These are phyloP conservation scores for Colletotrichum liaoningense DNA, from an alignment of 2,329 filamentous ascomycete genomes.

Conservation along the genomic window DNA sequence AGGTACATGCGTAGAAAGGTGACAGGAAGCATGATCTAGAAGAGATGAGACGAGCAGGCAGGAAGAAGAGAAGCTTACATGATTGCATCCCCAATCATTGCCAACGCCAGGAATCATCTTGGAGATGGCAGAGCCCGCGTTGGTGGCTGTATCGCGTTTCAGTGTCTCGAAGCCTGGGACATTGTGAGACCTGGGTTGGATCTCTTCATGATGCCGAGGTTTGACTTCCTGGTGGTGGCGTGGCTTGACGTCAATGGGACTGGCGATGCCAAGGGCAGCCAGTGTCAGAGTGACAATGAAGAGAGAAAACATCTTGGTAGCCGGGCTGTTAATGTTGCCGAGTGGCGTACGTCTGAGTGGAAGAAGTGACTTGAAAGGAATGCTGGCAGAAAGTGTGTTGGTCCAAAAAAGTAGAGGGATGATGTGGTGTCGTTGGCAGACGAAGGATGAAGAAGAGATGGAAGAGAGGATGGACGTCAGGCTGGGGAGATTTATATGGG, in stretches of 20 bases:
- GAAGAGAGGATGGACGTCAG: neutral
- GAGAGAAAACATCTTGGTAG: neutral
- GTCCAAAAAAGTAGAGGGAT: neutral
- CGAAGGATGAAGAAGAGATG: neutral
- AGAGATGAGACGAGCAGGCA: neutral
- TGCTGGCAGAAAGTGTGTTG: neutral
- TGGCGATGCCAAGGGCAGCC: conserved; percentile 1
- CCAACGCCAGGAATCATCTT: conserved; percentile 17
- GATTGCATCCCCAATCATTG: conserved; percentile 8
- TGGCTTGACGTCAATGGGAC: neutral
- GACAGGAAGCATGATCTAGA: neutral
- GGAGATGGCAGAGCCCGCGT: neutral
- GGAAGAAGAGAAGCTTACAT: neutral
- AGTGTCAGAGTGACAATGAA: neutral
- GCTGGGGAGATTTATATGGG: neutral
- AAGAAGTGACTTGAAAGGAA: neutral
- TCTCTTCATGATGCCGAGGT: neutral
- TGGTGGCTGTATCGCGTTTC: neutral
- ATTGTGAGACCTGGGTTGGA: neutral
- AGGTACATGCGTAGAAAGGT: neutral
- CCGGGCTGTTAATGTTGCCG: too few species aligned
- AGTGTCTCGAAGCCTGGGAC: neutral
- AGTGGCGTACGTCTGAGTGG: neutral
- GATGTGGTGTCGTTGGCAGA: neutral
- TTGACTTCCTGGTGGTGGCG: neutral